Percentiles rank a stretch among this genome's conserved stretches.
phyloP scores from a whole-genome alignment of 169 alveolate genomes.

The Plasmodium adleri region DNA sequence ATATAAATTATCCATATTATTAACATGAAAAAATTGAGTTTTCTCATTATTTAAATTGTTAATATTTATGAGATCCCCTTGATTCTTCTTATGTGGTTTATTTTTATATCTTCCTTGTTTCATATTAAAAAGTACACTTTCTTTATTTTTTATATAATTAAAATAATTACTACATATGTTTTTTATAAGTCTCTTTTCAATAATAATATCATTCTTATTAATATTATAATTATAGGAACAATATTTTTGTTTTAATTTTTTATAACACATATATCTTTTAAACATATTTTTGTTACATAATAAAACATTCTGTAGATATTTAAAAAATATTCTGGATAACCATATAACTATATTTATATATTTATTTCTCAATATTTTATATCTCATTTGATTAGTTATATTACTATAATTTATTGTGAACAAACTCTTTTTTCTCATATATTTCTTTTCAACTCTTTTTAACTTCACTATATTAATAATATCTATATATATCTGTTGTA shows the following conservation, averaged over 20 bases:
- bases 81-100: too few species aligned
- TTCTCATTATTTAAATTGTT: too few species aligned
- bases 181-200: too few species aligned
- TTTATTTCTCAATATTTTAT: slow-evolving; percentile 10
- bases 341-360: slow-evolving; percentile 4
- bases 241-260: background rate
- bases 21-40: too few species aligned
- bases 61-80: too few species aligned
- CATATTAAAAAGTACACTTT: too few species aligned
- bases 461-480: slow-evolving; percentile 10
- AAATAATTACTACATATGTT: too few species aligned
- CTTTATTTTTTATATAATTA: too few species aligned
- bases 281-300: slow-evolving; percentile 17
- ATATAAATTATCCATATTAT: too few species aligned
- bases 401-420: background rate
- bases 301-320: slow-evolving; percentile 2
- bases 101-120: too few species aligned
- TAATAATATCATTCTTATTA: background rate
- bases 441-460: slow-evolving; percentile 4
- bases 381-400: slow-evolving; percentile 24
- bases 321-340: slow-evolving; percentile 11
- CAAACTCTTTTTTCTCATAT: background rate
- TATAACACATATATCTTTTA: background rate
- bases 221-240: background rate
- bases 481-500: slow-evolving; percentile 7